Evolutionary conservation across 768 basidiomycete genomes (phyloP).

Genomic region (Termitomyces titanicus): DNA sequence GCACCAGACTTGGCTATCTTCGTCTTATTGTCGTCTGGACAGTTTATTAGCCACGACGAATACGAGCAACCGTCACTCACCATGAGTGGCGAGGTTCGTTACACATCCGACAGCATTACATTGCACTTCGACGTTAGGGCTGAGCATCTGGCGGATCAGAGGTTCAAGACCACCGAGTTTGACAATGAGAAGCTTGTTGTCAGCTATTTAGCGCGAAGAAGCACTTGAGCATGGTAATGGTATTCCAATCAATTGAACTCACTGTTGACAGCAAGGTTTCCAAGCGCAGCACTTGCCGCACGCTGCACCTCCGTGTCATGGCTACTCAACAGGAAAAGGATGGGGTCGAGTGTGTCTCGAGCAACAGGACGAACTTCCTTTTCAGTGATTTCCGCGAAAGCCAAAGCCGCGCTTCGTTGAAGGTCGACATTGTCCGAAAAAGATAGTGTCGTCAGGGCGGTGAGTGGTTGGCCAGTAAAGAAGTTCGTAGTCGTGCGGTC

Average conservation of each 20-base stretch:
- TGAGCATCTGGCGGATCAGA: constrained; percentile 97
- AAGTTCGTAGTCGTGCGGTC: constrained; percentile 99
- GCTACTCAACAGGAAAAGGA: constrained; percentile 93
- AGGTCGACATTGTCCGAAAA: constrained; percentile 99
- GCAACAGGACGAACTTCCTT: constrained; percentile 98
- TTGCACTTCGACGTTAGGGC: constrained; percentile 98
- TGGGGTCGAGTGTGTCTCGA: constrained; percentile 96
- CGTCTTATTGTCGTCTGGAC: constrained; percentile 95
- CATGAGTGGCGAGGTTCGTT: constrained; percentile 97
- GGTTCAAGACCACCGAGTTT: constrained; percentile 97
- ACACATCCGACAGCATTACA: constrained; percentile 99
- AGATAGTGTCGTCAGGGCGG: constrained; percentile 92
- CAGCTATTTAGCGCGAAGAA: constrained; percentile 50
- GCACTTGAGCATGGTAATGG: constrained; percentile 4
- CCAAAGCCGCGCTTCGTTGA: constrained; percentile 95
- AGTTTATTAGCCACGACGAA: constrained; percentile 6
- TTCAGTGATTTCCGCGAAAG: constrained; percentile 99
- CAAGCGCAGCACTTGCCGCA: constrained; percentile 94
- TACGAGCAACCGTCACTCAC: constrained; percentile 40
- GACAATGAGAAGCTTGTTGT: constrained; percentile 98
- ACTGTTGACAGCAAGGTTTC: constrained; percentile 98
- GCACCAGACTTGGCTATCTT: constrained; percentile 99
- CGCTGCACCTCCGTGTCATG: constrained; percentile 99
- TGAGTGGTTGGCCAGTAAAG: constrained; percentile 89
- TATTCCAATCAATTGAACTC: constrained; percentile 31